Conservation (phyloP, 1,139 yeast species). For the Kodamaea sp. region DNA sequence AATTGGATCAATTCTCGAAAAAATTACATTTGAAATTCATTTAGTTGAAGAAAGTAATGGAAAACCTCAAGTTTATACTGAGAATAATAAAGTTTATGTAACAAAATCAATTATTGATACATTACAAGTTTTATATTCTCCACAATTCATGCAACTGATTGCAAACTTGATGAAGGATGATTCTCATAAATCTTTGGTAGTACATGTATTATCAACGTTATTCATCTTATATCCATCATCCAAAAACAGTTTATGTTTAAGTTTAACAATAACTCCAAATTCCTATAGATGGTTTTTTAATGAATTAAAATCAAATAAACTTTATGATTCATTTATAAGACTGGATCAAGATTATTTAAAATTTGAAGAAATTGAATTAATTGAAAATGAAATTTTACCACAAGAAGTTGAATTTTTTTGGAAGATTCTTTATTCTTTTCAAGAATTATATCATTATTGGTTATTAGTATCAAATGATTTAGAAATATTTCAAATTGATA, state of each 20-base stretch:
- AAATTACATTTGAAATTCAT: constrained; percentile 19
- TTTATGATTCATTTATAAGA: constrained; percentile 17
- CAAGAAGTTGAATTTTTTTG: constrained; percentile 23
- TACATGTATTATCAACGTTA: constrained; percentile 26
- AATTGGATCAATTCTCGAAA: constrained; percentile 23
- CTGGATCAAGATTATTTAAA: constrained; percentile 22
- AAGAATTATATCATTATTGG: constrained; percentile 56
- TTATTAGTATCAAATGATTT: constrained; percentile 64
- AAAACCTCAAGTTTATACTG: constrained; percentile 3
- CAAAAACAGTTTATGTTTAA: constrained; percentile 33
- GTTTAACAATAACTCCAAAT: constrained; percentile 34
- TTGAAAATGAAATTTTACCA: not conserved
- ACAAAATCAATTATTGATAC: constrained; percentile 5
- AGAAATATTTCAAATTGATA: constrained; percentile 49
- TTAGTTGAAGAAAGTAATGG: constrained; percentile 4
- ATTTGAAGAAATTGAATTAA: constrained; percentile 11
- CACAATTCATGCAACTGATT: constrained; percentile 20
- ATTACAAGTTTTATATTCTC: constrained; percentile 21
- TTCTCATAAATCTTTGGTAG: constrained; percentile 3
- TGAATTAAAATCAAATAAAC: constrained; percentile 16
- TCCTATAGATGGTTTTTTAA: constrained; percentile 26
- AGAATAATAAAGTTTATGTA: constrained; percentile 6
- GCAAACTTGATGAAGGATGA: not conserved
- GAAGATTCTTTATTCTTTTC: constrained; percentile 33
- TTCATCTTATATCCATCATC: constrained; percentile 29